A percentile compares a stretch with the other conserved stretches of the same genome.
phyloP scores from a whole-genome alignment of 805 yeast genomes.

The Starmerella etchellsii region DNA sequence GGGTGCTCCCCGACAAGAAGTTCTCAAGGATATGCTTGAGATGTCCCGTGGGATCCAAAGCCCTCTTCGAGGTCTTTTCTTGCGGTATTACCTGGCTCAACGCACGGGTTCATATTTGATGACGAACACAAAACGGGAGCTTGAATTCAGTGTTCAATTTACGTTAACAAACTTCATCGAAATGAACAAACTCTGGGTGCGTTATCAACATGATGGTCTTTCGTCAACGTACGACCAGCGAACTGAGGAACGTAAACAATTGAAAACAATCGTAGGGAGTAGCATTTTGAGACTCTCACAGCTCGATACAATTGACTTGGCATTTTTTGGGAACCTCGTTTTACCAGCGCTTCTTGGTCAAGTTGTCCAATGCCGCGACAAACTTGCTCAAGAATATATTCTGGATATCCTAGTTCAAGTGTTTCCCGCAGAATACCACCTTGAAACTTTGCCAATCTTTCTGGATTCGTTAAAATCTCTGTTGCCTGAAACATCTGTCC shows the following conservation, averaged over 20 bases:
- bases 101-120: slow-evolving; percentile 59
- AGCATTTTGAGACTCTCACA: slow-evolving; percentile 82
- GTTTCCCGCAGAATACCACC: slow-evolving; percentile 85
- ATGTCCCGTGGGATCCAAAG: slow-evolving; percentile 97
- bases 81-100: slow-evolving; percentile 80
- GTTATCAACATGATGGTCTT: slow-evolving; percentile 92
- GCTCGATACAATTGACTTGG: slow-evolving; percentile 52
- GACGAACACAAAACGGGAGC: slow-evolving; percentile 19
- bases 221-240: slow-evolving; percentile 66
- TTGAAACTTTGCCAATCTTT: slow-evolving; percentile 55
- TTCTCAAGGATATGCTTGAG: slow-evolving; percentile 91
- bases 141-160: slow-evolving; percentile 62
- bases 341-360: slow-evolving; percentile 79
- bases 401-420: slow-evolving; percentile 87
- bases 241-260: slow-evolving; percentile 67
- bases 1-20: slow-evolving; percentile 70
- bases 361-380: slow-evolving; percentile 82
- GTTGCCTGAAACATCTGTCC: slow-evolving; percentile 56
- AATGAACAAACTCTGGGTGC: slow-evolving; percentile 96
- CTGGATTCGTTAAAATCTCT: slow-evolving; percentile 53
- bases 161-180: slow-evolving; percentile 80
- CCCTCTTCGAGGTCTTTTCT: slow-evolving; percentile 81
- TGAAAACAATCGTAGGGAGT: slow-evolving; percentile 84
- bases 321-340: slow-evolving; percentile 35
- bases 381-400: slow-evolving; percentile 81